Conservation (phyloP, 2,329 filamentous ascomycete genomes). For the Mycosphaerelloides madeirae region DNA sequence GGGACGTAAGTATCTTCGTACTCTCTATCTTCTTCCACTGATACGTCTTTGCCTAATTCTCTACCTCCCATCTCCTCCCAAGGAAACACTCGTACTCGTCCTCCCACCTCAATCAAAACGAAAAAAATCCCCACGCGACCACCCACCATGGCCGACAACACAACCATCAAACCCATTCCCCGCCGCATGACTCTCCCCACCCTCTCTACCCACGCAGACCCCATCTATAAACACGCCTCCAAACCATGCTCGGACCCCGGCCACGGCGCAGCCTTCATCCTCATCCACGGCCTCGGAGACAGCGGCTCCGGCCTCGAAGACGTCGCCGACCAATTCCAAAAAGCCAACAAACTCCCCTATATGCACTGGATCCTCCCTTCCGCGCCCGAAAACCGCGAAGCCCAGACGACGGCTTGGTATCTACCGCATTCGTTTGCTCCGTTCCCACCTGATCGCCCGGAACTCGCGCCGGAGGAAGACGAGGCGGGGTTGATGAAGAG, state of each 20-base stretch:
- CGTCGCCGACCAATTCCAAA: slow-evolving; percentile 39
- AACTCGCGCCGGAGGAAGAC: slow-evolving; percentile 35
- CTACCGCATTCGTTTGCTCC: slow-evolving; percentile 37
- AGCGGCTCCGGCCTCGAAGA: slow-evolving; percentile 41
- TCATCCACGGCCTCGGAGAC: slow-evolving; percentile 44
- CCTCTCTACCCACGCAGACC: slow-evolving; percentile 26
- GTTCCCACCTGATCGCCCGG: slow-evolving; percentile 36
- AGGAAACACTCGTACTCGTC: not conserved
- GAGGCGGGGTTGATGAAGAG: slow-evolving; percentile 39
- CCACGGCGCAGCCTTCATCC: slow-evolving; percentile 42
- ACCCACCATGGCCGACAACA: slow-evolving; percentile 10
- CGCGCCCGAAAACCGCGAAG: slow-evolving; percentile 44
- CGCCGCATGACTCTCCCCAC: slow-evolving; percentile 31
- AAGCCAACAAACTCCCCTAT: slow-evolving; percentile 45
- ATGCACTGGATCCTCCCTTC: slow-evolving; percentile 50
- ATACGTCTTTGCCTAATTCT: too few species aligned
- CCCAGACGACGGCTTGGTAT: slow-evolving; percentile 45
- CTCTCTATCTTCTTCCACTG: too few species aligned
- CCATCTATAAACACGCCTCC: slow-evolving; percentile 36
- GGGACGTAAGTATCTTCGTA: too few species aligned
- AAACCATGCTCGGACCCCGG: slow-evolving; percentile 32
- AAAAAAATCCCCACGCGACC: slow-evolving; percentile 1
- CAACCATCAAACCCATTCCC: slow-evolving; percentile 11
- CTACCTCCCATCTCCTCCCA: too few species aligned
- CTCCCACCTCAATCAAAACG: not conserved